Conservation (phyloP, 192 early-diverging fungal genomes). For the Pilaira anomala region DNA sequence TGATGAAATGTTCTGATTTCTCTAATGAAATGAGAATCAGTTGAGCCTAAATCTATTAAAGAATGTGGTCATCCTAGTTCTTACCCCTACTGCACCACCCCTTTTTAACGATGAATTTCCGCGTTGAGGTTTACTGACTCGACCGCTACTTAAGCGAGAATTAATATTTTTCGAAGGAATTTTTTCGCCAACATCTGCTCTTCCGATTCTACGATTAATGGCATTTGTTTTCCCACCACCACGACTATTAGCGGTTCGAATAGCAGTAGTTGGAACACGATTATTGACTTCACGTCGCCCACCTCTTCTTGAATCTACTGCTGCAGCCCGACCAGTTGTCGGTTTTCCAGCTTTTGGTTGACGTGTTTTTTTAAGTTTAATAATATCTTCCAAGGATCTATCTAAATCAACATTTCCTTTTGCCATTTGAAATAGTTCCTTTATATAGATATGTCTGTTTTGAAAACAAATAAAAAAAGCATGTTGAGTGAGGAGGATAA, state of each 20-base stretch:
- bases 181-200: background rate
- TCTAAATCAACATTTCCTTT: conserved; percentile 7
- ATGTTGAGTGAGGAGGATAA: too few relatives aligned
- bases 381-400: conserved; percentile 9
- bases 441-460: too few relatives aligned
- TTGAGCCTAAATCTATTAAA: too few relatives aligned
- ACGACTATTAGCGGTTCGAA: background rate
- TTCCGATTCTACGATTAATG: background rate
- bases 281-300: too few relatives aligned
- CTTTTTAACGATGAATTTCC: too few relatives aligned
- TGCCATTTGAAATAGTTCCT: background rate
- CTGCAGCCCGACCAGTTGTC: background rate
- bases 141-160: background rate
- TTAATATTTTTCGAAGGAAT: background rate
- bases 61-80: background rate
- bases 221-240: background rate
- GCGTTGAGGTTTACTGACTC: background rate
- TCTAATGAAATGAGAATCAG: background rate
- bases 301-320: background rate
- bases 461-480: too few relatives aligned
- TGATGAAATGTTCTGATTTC: background rate
- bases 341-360: background rate
- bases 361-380: background rate
- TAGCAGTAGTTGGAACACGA: background rate
- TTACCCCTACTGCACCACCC: background rate